phyloP scores from a whole-genome alignment of 2,329 filamentous ascomycete species.

The Aspergillus sp. region DNA sequence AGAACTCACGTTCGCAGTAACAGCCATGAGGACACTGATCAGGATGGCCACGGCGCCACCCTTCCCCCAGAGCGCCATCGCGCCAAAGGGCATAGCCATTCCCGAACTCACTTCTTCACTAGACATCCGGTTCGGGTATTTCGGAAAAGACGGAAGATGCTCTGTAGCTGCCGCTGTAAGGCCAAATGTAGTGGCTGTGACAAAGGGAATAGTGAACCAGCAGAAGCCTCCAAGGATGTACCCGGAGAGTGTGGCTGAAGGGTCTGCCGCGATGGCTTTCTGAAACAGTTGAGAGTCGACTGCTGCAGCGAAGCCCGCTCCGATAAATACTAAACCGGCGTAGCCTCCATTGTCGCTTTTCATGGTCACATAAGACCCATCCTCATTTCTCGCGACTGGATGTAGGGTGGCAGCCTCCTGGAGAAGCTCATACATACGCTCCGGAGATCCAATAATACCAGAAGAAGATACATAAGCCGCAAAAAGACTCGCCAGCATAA shows the following conservation, averaged over 20 bases:
- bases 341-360: slow-evolving; percentile 79
- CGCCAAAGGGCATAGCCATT: slow-evolving; percentile 76
- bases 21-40: slow-evolving; percentile 81
- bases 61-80: slow-evolving; percentile 73
- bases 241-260: slow-evolving; percentile 77
- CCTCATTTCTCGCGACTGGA: slow-evolving; percentile 71
- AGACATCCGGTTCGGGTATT: slow-evolving; percentile 62
- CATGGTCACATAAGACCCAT: slow-evolving; percentile 84
- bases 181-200: slow-evolving; percentile 82
- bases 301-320: too few species aligned
- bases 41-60: slow-evolving; percentile 73
- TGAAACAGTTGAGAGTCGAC: slow-evolving; percentile 3
- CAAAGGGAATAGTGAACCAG: slow-evolving; percentile 92
- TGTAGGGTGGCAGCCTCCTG: slow-evolving; percentile 60
- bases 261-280: slow-evolving; percentile 82
- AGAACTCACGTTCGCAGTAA: slow-evolving; percentile 66
- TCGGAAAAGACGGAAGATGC: slow-evolving; percentile 1
- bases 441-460: slow-evolving; percentile 65
- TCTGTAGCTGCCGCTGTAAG: slow-evolving; percentile 75
- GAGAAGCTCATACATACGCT: slow-evolving; percentile 70
- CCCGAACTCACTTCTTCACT: slow-evolving; percentile 71
- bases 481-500: slow-evolving; percentile 66
- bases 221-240: slow-evolving; percentile 80
- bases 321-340: slow-evolving; percentile 44
- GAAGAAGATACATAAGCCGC: slow-evolving; percentile 75